Conservation (phyloP, 345 rosid genomes). For the Eutrema yunnanense region DNA sequence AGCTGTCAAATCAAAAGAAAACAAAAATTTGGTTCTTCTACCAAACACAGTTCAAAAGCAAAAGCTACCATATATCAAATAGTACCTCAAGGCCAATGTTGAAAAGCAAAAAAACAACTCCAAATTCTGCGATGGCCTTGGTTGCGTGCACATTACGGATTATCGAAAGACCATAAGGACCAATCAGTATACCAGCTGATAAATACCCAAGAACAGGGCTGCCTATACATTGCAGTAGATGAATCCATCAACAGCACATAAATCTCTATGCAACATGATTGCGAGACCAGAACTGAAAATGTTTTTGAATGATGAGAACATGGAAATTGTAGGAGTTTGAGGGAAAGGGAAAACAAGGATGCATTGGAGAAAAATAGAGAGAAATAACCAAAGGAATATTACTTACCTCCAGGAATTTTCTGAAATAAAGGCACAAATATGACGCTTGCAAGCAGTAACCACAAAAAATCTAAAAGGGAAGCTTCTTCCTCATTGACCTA, state of each 20-base stretch:
- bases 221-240: constrained; percentile 58
- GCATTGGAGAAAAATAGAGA: too few relatives aligned
- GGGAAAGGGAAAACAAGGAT: neutral
- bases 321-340: constrained; percentile 5
- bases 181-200: constrained; percentile 98
- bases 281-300: neutral
- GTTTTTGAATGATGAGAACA: constrained; percentile 11
- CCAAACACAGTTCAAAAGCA: constrained; percentile 13
- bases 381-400: neutral
- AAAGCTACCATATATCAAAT: constrained; percentile 6
- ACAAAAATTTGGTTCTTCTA: constrained; percentile 20
- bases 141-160: constrained; percentile 97
- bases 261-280: constrained; percentile 14
- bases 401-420: constrained; percentile 95
- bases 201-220: constrained; percentile 99
- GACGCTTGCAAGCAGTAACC: constrained; percentile 94
- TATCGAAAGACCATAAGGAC: constrained; percentile 95
- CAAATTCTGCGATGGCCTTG: constrained; percentile 97
- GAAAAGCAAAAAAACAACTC: constrained; percentile 94
- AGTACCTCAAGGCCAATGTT: constrained; percentile 98
- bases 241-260: constrained; percentile 25
- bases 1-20: constrained; percentile 54
- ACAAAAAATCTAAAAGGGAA: constrained; percentile 80
- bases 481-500: constrained; percentile 98
- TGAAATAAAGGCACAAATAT: constrained; percentile 97